Percentiles rank a stretch among this genome's conserved stretches.
Conservation (phyloP, 208 protist genomes). For the Balamuthia mandrillaris region DNA sequence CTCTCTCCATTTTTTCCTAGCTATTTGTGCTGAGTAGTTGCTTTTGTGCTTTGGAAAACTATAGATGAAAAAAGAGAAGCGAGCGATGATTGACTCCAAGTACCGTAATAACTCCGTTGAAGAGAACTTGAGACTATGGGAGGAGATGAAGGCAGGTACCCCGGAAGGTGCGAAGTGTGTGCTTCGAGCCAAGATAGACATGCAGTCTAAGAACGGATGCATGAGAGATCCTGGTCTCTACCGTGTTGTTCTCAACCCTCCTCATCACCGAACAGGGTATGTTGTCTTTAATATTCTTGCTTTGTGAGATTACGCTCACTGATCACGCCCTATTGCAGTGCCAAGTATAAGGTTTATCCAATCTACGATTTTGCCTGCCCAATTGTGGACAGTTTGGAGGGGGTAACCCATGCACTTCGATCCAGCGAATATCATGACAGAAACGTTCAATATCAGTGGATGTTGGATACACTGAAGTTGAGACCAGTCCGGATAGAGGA, state of each 20-base stretch:
- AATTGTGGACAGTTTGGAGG: conserved; percentile 96
- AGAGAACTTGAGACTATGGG: conserved; percentile 91
- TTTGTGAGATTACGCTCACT: too few relatives aligned
- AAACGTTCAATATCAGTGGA: conserved; percentile 95
- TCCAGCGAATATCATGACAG: conserved; percentile 98
- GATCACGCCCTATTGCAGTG: too few relatives aligned
- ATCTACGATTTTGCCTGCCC: conserved; percentile 99
- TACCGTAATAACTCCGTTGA: conserved; percentile 85
- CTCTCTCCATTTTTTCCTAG: too few relatives aligned
- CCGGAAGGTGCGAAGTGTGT: conserved; percentile 76
- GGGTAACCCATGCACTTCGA: conserved; percentile 96
- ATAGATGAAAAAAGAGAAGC: conserved; percentile 85
- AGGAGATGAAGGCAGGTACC: conserved; percentile 58
- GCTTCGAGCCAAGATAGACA: conserved; percentile 94
- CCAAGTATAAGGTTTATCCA: conserved; percentile 87
- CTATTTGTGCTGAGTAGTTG: too few relatives aligned
- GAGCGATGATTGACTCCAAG: conserved; percentile 83
- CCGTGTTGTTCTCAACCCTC: conserved; percentile 82
- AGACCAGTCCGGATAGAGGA: conserved; percentile 74
- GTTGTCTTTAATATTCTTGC: background rate
- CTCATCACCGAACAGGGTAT: conserved; percentile 87
- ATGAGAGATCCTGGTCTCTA: conserved; percentile 97
- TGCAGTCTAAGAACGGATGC: conserved; percentile 87
- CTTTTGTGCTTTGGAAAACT: background rate
- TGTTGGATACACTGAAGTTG: conserved; percentile 82